Evolutionary conservation across 2,329 filamentous ascomycete genomes (phyloP), one percentile per base, ranked within the genome.

Genomic region (Juglanconis sp.): DNA sequence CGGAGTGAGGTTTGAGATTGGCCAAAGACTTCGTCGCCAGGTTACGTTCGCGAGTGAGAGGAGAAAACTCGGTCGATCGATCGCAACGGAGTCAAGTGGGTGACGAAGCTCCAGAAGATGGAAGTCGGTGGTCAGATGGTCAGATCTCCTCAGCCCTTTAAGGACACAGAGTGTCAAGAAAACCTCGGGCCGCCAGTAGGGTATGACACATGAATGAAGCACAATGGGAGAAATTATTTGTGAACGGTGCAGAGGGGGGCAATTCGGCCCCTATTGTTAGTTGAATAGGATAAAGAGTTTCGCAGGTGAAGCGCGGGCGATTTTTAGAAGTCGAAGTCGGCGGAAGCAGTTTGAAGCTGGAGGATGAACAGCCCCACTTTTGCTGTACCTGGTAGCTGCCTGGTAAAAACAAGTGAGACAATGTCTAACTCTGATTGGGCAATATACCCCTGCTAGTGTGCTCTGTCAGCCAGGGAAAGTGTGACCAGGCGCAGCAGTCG

Each of bases 401-500:
- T 46, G 38, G 31, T 24, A 24, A 24, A 24, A 35, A 13, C 49
- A 4, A 51, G 36, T 40, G 36, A 34, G 49, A 5, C 17, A n/a
- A 11, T 31, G 44, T 32, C 38, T 46, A 35, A 24, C 17, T 10
- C 24, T 34, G 15, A 54, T 42, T 54, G 52, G 52, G 15, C 8
- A 2, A n/a, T 24, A 17, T 3, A 44, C 35, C 52, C 52, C 52
- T 44, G 52, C 36, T 9, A 17, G n/a, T 4, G 6, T 46, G 38
- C 30, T 54, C 30, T 44, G 40, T 46, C 52, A 54, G n/a, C 13
- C 15, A 17, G 15, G 15, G 40, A 46, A 34, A n/a, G 52, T 54
- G 52, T 59, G 56, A 62, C 56, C 51, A 52, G 60, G 60, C 58
- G 60, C 53, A 24, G 32, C 40, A 53, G 60, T 59, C 60, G 60